Percentiles rank a stretch among this genome's conserved stretches.
Evolutionary conservation across 108 stramenopile species (phyloP).

Genomic region (Cyclotella atomus): DNA sequence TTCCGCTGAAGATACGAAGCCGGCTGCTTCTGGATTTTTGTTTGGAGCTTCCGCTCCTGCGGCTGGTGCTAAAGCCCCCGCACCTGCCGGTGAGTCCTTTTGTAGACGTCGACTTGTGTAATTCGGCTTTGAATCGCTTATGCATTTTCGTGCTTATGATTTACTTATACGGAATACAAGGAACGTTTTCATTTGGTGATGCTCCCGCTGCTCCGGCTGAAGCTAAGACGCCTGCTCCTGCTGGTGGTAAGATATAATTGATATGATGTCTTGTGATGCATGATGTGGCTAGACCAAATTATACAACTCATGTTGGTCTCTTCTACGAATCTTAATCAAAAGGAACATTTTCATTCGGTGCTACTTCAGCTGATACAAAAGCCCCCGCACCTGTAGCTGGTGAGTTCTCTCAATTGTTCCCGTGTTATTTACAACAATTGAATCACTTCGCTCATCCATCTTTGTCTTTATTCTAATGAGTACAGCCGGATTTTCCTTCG

Average conservation of each 20-base stretch:
- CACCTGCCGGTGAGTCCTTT: not conserved
- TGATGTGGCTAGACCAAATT: not conserved
- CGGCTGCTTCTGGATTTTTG: constrained; percentile 12
- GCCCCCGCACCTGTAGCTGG: constrained; percentile 35
- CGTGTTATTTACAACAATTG: no score
- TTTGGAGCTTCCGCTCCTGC: not conserved
- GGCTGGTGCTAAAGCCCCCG: not conserved
- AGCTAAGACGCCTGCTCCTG: not conserved
- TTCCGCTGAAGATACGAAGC: no score
- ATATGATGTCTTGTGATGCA: not conserved
- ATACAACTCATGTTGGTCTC: not conserved
- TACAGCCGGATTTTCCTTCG: constrained; percentile 22
- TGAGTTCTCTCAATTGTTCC: no score
- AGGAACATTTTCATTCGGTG: not conserved
- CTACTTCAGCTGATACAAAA: constrained; percentile 2
- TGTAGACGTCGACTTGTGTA: no score
- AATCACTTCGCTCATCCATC: not conserved
- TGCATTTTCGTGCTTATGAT: no score
- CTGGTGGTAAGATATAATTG: not conserved
- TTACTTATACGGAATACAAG: no score
- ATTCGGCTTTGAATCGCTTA: no score
- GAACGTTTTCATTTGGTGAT: not conserved
- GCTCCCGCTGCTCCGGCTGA: not conserved
- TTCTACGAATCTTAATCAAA: not conserved
- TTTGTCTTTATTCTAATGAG: not conserved